Percentiles rank a stretch among this genome's conserved stretches.
Conservation (phyloP, 2,329 filamentous ascomycete genomes). For the Pleurostoma richardsiae region DNA sequence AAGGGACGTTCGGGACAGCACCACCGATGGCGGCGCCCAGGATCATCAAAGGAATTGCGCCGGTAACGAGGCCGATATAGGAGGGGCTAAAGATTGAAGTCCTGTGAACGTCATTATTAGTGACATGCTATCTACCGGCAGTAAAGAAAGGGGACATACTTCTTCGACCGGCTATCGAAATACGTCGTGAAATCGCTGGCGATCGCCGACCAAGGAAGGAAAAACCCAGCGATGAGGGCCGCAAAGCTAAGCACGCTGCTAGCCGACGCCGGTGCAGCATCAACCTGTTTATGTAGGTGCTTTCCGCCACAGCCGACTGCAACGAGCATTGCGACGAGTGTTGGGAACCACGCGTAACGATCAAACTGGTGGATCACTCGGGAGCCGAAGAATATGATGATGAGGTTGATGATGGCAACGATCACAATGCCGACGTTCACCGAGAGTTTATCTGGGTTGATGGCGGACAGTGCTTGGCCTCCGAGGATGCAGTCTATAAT, state of each 20-base stretch:
- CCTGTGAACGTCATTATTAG: conserved; percentile 12
- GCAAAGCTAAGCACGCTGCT: conserved; percentile 35
- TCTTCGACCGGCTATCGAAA: conserved; percentile 33
- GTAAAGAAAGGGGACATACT: conserved; percentile 19
- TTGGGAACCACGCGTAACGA: conserved; percentile 51
- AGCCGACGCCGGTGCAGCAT: conserved; percentile 23
- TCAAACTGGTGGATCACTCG: conserved; percentile 46
- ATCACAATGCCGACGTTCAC: conserved; percentile 53
- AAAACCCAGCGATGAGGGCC: conserved; percentile 42
- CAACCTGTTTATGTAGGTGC: conserved; percentile 38
- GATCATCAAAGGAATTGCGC: conserved; percentile 42
- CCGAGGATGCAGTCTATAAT: conserved; percentile 51
- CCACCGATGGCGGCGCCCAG: conserved; percentile 44
- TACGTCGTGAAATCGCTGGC: neutral
- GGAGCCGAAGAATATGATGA: conserved; percentile 50
- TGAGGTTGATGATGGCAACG: conserved; percentile 42
- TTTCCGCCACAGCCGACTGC: conserved; percentile 47
- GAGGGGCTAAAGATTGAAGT: conserved; percentile 37
- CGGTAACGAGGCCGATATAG: conserved; percentile 44
- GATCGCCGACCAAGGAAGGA: conserved; percentile 35
- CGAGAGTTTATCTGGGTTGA: conserved; percentile 37
- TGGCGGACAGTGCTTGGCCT: conserved; percentile 43
- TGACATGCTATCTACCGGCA: neutral
- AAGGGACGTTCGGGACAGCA: conserved; percentile 33
- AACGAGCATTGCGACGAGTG: conserved; percentile 43